These are phyloP conservation scores for Cicer chorassanicum DNA, from an alignment of 306 rosid genomes.

Conservation along the genomic window DNA sequence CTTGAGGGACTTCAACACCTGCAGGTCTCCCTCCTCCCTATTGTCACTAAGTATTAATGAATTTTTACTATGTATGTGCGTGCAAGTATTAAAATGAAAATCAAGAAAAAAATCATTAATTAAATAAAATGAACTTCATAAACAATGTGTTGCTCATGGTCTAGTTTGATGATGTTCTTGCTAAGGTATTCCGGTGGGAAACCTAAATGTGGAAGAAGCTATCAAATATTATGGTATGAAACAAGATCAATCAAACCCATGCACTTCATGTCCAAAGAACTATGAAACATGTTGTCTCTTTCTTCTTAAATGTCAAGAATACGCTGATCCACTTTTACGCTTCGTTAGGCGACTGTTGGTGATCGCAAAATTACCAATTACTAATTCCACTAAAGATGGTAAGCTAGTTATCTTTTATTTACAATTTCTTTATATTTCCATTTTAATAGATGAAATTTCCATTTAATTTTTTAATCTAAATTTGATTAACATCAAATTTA, in stretches of 20 bases:
- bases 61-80: too few species aligned
- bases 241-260: neutral
- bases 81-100: too few species aligned
- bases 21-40: too few species aligned
- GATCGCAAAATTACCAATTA: neutral
- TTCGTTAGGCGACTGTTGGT: too few species aligned
- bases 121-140: too few species aligned
- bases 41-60: too few species aligned
- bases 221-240: neutral
- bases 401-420: neutral
- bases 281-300: constrained; percentile 11
- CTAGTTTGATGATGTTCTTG: neutral
- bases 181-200: constrained; percentile 7
- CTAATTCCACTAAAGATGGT: neutral
- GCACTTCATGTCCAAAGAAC: neutral
- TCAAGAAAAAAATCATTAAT: too few species aligned
- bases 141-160: neutral
- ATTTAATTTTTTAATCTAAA: too few species aligned
- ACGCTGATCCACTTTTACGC: neutral
- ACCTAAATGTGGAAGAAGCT: neutral
- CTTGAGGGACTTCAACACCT: too few species aligned
- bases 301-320: neutral
- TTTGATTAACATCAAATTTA: too few species aligned
- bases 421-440: neutral
- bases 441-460: too few species aligned